phyloP scores from a whole-genome alignment of 2,329 filamentous ascomycete species.

The Colletotrichum zoysiae region DNA sequence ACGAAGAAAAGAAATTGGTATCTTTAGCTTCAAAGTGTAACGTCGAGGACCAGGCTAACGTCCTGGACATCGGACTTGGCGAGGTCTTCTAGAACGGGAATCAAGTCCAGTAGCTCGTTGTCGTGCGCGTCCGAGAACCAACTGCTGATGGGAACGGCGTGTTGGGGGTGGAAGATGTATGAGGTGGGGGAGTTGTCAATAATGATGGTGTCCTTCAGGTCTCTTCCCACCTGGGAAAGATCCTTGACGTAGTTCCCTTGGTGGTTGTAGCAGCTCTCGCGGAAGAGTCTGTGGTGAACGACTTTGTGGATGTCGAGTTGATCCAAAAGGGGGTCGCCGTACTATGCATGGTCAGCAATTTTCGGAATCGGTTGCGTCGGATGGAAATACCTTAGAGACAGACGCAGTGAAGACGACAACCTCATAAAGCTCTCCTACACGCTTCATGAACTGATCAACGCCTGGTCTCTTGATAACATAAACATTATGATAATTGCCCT shows the following conservation, averaged over 20 bases:
- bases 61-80: conserved; percentile 90
- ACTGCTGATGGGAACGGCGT: conserved; percentile 98
- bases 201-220: conserved; percentile 97
- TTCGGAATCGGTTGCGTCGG: conserved; percentile 43
- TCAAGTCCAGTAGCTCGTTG: conserved; percentile 96
- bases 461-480: conserved; percentile 99
- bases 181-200: conserved; percentile 99
- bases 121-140: conserved; percentile 99
- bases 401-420: conserved; percentile 99
- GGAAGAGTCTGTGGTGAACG: conserved; percentile 94
- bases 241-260: conserved; percentile 99
- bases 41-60: conserved; percentile 97
- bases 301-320: conserved; percentile 98
- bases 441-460: conserved; percentile 98
- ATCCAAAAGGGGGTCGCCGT: conserved; percentile 94
- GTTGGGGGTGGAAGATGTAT: conserved; percentile 99
- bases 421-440: conserved; percentile 96
- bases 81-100: conserved; percentile 97
- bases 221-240: conserved; percentile 94
- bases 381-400: conserved; percentile 84
- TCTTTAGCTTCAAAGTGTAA: conserved; percentile 72
- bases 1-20: conserved; percentile 48
- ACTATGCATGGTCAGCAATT: conserved; percentile 64
- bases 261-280: conserved; percentile 99
- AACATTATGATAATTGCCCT: conserved; percentile 98